phyloP scores from a whole-genome alignment of 257 asterid species.

The Nicotiana benthamiana region DNA sequence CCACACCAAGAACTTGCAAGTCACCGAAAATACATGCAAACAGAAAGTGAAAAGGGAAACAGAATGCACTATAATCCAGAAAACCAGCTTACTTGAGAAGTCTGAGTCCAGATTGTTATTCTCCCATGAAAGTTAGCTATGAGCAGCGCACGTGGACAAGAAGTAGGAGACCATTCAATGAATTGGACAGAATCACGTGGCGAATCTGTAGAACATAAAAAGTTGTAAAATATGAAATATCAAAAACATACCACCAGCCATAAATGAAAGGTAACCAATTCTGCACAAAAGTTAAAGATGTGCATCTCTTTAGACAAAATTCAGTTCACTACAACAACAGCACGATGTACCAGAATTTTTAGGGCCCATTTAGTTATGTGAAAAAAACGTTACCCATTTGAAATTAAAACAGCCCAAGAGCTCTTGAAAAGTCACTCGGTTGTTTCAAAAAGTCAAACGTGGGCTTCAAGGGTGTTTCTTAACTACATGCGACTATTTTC shows the following conservation, averaged over 20 bases:
- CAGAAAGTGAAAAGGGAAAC: background rate
- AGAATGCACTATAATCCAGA: background rate
- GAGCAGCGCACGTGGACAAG: constrained; percentile 88
- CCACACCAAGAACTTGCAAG: background rate
- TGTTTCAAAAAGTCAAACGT: background rate
- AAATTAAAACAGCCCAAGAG: background rate
- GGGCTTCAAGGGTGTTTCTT: background rate
- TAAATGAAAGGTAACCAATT: background rate
- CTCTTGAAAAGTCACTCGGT: background rate
- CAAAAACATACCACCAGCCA: background rate
- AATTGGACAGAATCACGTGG: constrained; percentile 97
- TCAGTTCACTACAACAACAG: background rate
- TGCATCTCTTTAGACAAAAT: background rate
- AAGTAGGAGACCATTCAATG: constrained; percentile 97
- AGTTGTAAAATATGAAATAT: background rate
- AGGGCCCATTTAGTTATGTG: background rate
- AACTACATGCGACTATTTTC: background rate
- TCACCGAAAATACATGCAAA: background rate
- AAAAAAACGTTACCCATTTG: background rate
- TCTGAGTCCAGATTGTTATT: constrained; percentile 92
- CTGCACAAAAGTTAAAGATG: background rate
- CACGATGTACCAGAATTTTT: background rate
- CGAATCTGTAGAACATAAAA: constrained; percentile 56
- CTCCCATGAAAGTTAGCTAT: constrained; percentile 95
- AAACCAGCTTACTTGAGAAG: constrained; percentile 65